These are phyloP conservation scores for Odonthalia washingtoniensis DNA, from an alignment of 31 red algal genomes.

Conservation along the genomic window DNA sequence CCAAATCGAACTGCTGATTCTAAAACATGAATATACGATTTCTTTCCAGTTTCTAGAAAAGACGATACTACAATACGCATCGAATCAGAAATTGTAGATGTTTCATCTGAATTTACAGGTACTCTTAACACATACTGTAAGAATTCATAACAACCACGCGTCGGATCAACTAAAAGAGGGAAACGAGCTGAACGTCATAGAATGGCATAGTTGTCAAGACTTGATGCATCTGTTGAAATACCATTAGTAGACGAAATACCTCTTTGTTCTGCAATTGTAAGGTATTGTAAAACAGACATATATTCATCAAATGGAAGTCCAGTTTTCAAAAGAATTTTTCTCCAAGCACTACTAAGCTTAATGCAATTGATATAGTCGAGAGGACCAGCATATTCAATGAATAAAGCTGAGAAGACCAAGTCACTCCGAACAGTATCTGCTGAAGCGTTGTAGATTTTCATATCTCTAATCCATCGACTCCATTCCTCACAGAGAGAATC, in stretches of 20 bases:
- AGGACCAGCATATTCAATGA: conserved; percentile 78
- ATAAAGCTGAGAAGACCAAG: conserved; percentile 71
- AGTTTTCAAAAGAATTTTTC: conserved; percentile 46
- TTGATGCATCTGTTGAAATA: conserved; percentile 55
- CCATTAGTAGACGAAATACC: conserved; percentile 61
- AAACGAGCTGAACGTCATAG: conserved; percentile 76
- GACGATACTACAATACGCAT: conserved; percentile 52
- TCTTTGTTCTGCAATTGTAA: conserved; percentile 67
- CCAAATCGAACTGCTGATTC: conserved; percentile 90
- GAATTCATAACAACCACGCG: conserved; percentile 34
- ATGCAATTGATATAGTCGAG: conserved; percentile 55
- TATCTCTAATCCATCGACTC: conserved; percentile 72
- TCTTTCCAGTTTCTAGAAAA: conserved; percentile 66
- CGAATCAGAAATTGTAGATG: background rate
- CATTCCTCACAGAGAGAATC: conserved; percentile 80
- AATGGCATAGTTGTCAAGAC: conserved; percentile 80
- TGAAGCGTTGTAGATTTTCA: conserved; percentile 55
- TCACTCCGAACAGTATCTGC: conserved; percentile 80
- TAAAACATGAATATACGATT: conserved; percentile 77
- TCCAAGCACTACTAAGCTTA: conserved; percentile 51
- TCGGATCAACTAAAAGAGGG: conserved; percentile 76
- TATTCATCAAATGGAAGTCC: conserved; percentile 62
- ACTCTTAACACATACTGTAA: conserved; percentile 45
- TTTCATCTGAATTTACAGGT: background rate
- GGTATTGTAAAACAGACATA: conserved; percentile 47